Percentiles rank a stretch among this genome's conserved stretches.
Conservation (phyloP, 148 eudicot species). For the Limonium bicolor region DNA sequence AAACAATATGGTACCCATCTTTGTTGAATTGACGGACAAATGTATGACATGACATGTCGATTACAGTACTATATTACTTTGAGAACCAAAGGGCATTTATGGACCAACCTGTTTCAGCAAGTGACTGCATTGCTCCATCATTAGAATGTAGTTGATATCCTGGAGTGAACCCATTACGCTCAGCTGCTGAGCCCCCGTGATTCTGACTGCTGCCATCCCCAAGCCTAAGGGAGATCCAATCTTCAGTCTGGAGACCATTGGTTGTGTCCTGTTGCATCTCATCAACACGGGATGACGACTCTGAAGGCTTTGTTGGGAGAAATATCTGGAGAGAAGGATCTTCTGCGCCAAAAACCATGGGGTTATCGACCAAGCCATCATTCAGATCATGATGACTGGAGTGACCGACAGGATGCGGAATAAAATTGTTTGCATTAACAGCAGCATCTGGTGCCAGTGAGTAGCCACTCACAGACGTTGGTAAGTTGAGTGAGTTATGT, state of each 20-base stretch:
- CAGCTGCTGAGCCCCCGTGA: conserved; percentile 19
- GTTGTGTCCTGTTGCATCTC: conserved; percentile 41
- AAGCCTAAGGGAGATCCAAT: conserved; percentile 91
- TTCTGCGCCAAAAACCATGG: conserved; percentile 44
- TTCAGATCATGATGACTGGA: conserved; percentile 32
- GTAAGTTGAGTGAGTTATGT: conserved; percentile 31
- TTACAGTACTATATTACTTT: not conserved
- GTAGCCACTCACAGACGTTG: conserved; percentile 45
- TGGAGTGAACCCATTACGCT: conserved; percentile 21
- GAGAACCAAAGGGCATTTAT: not conserved
- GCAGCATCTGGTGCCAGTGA: conserved; percentile 32
- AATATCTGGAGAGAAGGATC: conserved; percentile 74
- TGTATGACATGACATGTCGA: too few species aligned
- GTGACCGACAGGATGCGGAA: conserved; percentile 24
- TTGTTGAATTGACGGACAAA: not conserved
- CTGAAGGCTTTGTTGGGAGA: conserved; percentile 68
- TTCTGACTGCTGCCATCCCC: conserved; percentile 49
- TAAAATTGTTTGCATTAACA: conserved; percentile 30
- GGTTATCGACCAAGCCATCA: conserved; percentile 48
- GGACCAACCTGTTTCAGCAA: conserved; percentile 52
- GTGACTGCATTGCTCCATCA: conserved; percentile 33
- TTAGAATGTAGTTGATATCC: conserved; percentile 24
- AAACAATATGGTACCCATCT: not conserved
- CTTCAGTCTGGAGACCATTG: conserved; percentile 45
- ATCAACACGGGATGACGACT: conserved; percentile 25